phyloP scores from a whole-genome alignment of 352 stramenopile genomes.

The Phytophthora sansomeana region DNA sequence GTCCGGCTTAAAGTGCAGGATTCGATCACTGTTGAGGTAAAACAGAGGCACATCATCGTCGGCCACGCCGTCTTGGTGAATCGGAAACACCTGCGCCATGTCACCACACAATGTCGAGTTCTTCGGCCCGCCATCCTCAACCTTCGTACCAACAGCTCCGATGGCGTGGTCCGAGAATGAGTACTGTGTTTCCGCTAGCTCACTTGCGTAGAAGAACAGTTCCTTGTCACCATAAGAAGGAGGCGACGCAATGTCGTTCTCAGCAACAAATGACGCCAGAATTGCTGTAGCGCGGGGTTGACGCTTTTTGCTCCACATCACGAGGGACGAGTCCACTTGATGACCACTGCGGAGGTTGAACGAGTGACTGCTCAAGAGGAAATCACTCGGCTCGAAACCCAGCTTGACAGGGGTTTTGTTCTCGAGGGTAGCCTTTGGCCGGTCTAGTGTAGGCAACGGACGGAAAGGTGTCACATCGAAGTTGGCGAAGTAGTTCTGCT shows the following conservation, averaged over 20 bases:
- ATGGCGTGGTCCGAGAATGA: conserved; percentile 52
- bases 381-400: conserved; percentile 39
- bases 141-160: conserved; percentile 48
- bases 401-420: conserved; percentile 35
- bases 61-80: conserved; percentile 26
- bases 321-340: conserved; percentile 55
- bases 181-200: conserved; percentile 55
- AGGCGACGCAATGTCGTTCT: conserved; percentile 31
- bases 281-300: conserved; percentile 53
- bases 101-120: conserved; percentile 58
- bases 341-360: conserved; percentile 51
- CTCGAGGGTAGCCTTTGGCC: conserved; percentile 25
- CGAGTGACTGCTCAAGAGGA: conserved; percentile 41
- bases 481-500: conserved; percentile 39
- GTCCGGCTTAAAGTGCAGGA: conserved; percentile 44
- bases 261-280: conserved; percentile 46
- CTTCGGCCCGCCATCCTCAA: conserved; percentile 28
- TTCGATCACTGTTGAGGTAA: conserved; percentile 67
- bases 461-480: conserved; percentile 39
- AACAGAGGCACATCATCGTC: conserved; percentile 40
- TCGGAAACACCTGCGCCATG: conserved; percentile 58
- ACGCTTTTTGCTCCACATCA: conserved; percentile 55
- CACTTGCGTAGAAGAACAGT: conserved; percentile 49
- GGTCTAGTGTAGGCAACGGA: conserved; percentile 27
- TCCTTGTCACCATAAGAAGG: conserved; percentile 63